Evolutionary conservation across 2,329 filamentous ascomycete genomes (phyloP).

Genomic region (Myriosclerotinia duriaeana): DNA sequence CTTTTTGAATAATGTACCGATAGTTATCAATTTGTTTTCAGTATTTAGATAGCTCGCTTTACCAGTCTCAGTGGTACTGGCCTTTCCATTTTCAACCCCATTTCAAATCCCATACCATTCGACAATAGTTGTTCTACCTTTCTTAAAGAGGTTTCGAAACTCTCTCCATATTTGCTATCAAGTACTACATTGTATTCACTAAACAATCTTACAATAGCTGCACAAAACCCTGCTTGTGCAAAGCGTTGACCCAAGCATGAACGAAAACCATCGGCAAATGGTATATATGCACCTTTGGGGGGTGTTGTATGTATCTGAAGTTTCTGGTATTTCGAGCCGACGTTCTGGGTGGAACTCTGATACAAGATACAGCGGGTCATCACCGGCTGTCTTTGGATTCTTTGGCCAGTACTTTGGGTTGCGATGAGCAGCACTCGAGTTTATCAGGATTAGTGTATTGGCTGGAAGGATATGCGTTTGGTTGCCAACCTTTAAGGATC

Average conservation of each 20-base stretch:
- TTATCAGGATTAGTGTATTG: constrained; percentile 5
- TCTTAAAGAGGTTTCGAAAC: not conserved
- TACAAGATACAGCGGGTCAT: not conserved
- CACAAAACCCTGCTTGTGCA: constrained; percentile 1
- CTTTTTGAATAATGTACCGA: too few species aligned
- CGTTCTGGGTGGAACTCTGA: constrained; percentile 7
- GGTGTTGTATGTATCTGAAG: not conserved
- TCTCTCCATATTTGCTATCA: not conserved
- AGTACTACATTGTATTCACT: constrained; percentile 5
- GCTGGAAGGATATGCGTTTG: constrained; percentile 2
- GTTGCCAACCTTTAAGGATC: not conserved
- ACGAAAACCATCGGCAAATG: constrained; percentile 9
- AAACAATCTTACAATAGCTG: not conserved
- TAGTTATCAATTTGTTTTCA: too few species aligned
- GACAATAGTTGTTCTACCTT: constrained; percentile 7
- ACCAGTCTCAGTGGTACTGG: not conserved
- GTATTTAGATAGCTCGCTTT: too few species aligned
- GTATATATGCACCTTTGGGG: constrained; percentile 1
- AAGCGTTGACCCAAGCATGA: constrained; percentile 3
- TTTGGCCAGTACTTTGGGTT: constrained; percentile 7
- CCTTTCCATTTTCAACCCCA: constrained; percentile 11
- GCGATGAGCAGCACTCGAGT: not conserved
- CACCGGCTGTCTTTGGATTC: not conserved
- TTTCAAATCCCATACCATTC: constrained; percentile 5
- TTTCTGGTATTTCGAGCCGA: not conserved